Percentiles rank a stretch among this genome's conserved stretches.
phyloP scores from a whole-genome alignment of 441 rosid genomes.

The Bruguiera hainesii region DNA sequence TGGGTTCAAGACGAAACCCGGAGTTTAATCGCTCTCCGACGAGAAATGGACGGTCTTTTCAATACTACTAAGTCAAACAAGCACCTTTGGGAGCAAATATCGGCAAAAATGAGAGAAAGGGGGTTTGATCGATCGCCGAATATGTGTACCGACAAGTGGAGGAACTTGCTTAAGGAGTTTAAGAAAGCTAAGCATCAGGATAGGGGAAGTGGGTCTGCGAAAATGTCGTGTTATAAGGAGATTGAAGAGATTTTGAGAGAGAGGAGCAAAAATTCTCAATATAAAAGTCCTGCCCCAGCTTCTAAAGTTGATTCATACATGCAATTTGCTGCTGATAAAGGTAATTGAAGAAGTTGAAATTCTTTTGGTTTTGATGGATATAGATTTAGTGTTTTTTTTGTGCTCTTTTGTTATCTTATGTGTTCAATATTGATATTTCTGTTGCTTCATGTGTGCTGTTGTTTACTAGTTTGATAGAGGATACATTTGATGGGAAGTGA shows the following conservation, averaged over 20 bases:
- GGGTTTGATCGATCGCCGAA: constrained; percentile 96
- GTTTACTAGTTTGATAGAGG: not conserved
- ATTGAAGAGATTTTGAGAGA: constrained; percentile 80
- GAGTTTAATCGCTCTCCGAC: constrained; percentile 57
- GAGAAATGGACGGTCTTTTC: constrained; percentile 82
- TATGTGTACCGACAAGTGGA: constrained; percentile 99
- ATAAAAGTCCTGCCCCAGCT: constrained; percentile 50
- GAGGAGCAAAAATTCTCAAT: constrained; percentile 55
- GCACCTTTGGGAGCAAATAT: constrained; percentile 96
- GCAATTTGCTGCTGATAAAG: constrained; percentile 65
- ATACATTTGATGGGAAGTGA: too few relatives aligned
- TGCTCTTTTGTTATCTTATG: not conserved
- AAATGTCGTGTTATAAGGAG: constrained; percentile 82
- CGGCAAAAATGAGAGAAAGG: constrained; percentile 81
- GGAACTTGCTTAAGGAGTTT: constrained; percentile 90
- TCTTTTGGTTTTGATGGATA: constrained; percentile 3
- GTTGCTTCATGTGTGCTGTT: not conserved
- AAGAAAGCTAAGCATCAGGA: constrained; percentile 83
- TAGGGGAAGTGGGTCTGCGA: constrained; percentile 65
- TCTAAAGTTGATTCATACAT: constrained; percentile 72
- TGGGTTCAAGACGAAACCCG: constrained; percentile 98
- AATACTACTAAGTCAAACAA: constrained; percentile 95
- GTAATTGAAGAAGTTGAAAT: constrained; percentile 26
- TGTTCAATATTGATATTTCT: not conserved
- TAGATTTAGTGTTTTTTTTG: not conserved